These are phyloP conservation scores for Pichia sp. DNA, from an alignment of 1,139 yeast genomes.

Conservation along the genomic window DNA sequence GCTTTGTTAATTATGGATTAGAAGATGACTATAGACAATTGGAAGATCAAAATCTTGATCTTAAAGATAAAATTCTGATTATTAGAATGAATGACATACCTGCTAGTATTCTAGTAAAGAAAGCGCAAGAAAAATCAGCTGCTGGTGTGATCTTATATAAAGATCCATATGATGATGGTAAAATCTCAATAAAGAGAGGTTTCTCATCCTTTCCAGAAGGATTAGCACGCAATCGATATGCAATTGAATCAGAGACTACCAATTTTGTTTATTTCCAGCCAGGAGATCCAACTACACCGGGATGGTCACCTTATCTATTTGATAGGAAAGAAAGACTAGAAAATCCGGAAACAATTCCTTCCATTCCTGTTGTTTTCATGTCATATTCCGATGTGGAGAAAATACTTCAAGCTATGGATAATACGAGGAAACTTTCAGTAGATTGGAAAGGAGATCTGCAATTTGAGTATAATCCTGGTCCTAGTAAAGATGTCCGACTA, in stretches of 20 bases:
- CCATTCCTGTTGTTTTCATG: slow-evolving; percentile 35
- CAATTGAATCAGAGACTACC: slow-evolving; percentile 50
- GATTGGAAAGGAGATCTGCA: slow-evolving; percentile 32
- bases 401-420: slow-evolving; percentile 30
- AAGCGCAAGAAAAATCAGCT: slow-evolving; percentile 29
- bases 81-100: slow-evolving; percentile 27
- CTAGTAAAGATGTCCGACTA: slow-evolving; percentile 17
- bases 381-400: slow-evolving; percentile 35
- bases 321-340: slow-evolving; percentile 27
- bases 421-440: slow-evolving; percentile 25
- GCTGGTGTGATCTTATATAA: slow-evolving; percentile 29
- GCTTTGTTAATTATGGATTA: slow-evolving; percentile 31
- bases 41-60: slow-evolving; percentile 16
- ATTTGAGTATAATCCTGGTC: slow-evolving; percentile 37
- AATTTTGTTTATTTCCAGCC: slow-evolving; percentile 52
- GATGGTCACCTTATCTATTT: slow-evolving; percentile 34
- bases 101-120: slow-evolving; percentile 28
- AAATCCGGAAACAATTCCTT: slow-evolving; percentile 41
- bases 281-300: slow-evolving; percentile 71
- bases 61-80: slow-evolving; percentile 27
- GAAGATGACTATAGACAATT: slow-evolving; percentile 27
- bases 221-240: slow-evolving; percentile 37
- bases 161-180: slow-evolving; percentile 40
- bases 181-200: slow-evolving; percentile 34
- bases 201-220: slow-evolving; percentile 38